Conservation (phyloP, 306 rosid species). For the Acacia acuminata region DNA sequence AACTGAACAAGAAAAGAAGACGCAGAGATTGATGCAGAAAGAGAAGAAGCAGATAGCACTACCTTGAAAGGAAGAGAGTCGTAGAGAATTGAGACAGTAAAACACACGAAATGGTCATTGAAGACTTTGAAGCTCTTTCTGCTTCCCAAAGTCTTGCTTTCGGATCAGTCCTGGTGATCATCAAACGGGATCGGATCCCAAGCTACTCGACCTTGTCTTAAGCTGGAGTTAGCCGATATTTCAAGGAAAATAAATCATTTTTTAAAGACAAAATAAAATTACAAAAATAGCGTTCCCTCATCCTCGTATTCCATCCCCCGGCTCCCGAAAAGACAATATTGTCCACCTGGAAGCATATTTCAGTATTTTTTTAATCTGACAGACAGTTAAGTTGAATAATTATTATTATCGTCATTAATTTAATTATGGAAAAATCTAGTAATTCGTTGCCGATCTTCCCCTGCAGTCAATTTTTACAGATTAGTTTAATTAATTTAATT, state of each 20-base stretch:
- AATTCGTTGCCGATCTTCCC: slow-evolving; percentile 5
- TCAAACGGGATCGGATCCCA: slow-evolving; percentile 44
- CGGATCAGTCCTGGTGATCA: slow-evolving; percentile 31
- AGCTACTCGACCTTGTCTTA: slow-evolving; percentile 30
- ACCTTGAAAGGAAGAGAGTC: slow-evolving; percentile 40
- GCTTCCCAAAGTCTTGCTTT: slow-evolving; percentile 23
- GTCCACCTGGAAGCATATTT: slow-evolving; percentile 8
- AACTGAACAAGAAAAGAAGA: not conserved
- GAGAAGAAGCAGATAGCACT: slow-evolving; percentile 21
- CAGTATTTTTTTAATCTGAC: not conserved
- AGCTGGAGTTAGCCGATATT: slow-evolving; percentile 15
- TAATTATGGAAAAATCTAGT: not conserved
- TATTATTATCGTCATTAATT: not conserved
- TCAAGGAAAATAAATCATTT: slow-evolving; percentile 13
- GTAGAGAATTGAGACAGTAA: not conserved
- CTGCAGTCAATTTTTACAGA: not conserved
- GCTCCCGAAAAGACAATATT: slow-evolving; percentile 35
- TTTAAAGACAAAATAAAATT: not conserved
- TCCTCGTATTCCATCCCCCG: not conserved
- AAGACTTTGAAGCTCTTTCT: slow-evolving; percentile 15
- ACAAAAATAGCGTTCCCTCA: not conserved
- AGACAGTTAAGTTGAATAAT: slow-evolving; percentile 12
- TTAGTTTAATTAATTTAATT: not conserved
- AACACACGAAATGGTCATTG: slow-evolving; percentile 1
- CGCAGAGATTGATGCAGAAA: not conserved